phyloP scores from a whole-genome alignment of 495 filamentous ascomycete genomes.

The Penicillium subrubescens region DNA sequence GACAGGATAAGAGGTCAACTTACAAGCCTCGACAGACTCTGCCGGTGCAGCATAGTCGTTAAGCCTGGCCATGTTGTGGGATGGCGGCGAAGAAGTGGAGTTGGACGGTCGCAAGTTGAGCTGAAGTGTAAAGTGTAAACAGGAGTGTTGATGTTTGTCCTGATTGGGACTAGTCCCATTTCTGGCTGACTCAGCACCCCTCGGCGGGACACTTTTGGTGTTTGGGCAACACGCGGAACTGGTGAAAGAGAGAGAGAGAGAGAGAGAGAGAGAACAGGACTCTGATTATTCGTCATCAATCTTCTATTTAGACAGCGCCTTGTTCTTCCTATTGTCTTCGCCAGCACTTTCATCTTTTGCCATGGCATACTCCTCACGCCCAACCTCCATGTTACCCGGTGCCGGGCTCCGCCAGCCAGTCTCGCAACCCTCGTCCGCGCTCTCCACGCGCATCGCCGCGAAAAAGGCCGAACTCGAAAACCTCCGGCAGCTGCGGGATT shows the following conservation, averaged over 20 bases:
- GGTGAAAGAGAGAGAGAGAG: neutral
- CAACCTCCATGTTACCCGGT: slow-evolving; percentile 41
- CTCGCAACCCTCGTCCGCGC: slow-evolving; percentile 73
- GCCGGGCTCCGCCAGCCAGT: slow-evolving; percentile 42
- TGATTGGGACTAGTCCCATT: slow-evolving; percentile 34
- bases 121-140: slow-evolving; percentile 13
- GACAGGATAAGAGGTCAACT: slow-evolving; percentile 34
- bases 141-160: slow-evolving; percentile 47
- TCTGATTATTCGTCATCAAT: neutral
- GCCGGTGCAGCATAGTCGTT: slow-evolving; percentile 73
- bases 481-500: slow-evolving; percentile 80
- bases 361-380: slow-evolving; percentile 62
- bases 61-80: slow-evolving; percentile 75
- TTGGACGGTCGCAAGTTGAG: slow-evolving; percentile 1
- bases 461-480: slow-evolving; percentile 94
- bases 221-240: neutral
- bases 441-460: slow-evolving; percentile 86
- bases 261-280: too few species aligned
- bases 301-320: neutral
- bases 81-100: neutral
- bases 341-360: neutral
- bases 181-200: slow-evolving; percentile 22
- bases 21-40: slow-evolving; percentile 82
- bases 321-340: slow-evolving; percentile 3
- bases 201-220: neutral